Evolutionary conservation across 2,329 filamentous ascomycete genomes (phyloP).

Genomic region (Coniochaeta sp.): DNA sequence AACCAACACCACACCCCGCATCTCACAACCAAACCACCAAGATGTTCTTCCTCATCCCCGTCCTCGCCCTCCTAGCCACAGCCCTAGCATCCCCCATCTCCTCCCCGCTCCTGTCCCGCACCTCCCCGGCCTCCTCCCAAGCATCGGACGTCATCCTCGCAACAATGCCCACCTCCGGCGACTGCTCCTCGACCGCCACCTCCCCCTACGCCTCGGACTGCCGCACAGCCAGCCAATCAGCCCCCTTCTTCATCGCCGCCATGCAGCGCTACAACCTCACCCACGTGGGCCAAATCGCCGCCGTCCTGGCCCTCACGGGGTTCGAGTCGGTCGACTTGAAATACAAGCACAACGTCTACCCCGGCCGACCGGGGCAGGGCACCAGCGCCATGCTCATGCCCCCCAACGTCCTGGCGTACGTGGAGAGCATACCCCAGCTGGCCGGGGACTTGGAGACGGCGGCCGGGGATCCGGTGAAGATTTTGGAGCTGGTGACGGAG

Average conservation of each 20-base stretch:
- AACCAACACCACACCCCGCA: background rate
- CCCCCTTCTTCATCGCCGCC: conserved; percentile 44
- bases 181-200: conserved; percentile 42
- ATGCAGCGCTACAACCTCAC: conserved; percentile 53
- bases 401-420: conserved; percentile 39
- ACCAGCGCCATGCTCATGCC: conserved; percentile 18
- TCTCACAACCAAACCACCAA: background rate
- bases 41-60: background rate
- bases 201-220: conserved; percentile 49
- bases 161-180: conserved; percentile 50
- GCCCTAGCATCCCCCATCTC: background rate
- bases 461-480: conserved; percentile 22
- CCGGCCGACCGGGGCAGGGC: conserved; percentile 51
- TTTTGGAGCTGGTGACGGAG: conserved; percentile 36
- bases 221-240: conserved; percentile 56
- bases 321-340: conserved; percentile 65
- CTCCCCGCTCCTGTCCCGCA: background rate
- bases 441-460: conserved; percentile 20
- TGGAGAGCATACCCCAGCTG: conserved; percentile 32
- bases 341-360: conserved; percentile 57
- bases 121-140: no score
- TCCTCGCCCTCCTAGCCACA: no score
- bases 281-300: conserved; percentile 55
- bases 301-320: conserved; percentile 62
- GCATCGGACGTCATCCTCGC: conserved; percentile 26